Evolutionary conservation across 2,329 filamentous ascomycete genomes (phyloP), one percentile per base, ranked within the genome.

Genomic region (Pestalotiopsis sp.): DNA sequence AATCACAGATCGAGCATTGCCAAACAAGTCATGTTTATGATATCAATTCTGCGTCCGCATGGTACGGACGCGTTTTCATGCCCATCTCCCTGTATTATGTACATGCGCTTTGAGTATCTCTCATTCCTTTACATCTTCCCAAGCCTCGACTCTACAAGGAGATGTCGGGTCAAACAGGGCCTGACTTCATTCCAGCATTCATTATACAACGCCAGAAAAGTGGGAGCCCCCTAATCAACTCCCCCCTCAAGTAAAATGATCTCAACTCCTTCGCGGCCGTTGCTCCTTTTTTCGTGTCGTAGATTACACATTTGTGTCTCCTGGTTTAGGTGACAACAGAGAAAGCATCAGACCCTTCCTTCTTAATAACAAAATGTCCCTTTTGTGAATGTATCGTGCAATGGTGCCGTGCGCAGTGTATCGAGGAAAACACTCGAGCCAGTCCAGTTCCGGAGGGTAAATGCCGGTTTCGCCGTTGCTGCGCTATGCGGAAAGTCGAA

Each of bases 381-480:
- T 39, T 39, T 39, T 62, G 59, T 36, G 36, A 62, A 62, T 36
- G 36, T 36, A 62, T 62, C 59, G 59, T 62, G 59, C 59, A 62
- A 36, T 23, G 27, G 59, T 62, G 59, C 59, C 31, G 14, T 39
- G 36, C 27, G 25, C 59, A 36, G 59, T 20, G 27, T 36, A 62
- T 36, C 27, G 31, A 62, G n/a, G 20, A 45, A 49, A 64, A 64
- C 45, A 52, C 39, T 31, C 61, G 61, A 64, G 61, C 61, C 61
- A 64, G 20, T 52, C 61, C 61, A 38, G 38, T 31, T 36, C 61
- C 71, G 73, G 75, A n/a, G 14, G 70, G n/a, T 75, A 76, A 36
- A 77, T 62, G n/a, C 74, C 73, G 73, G 70, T 75, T 73, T 74
- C 73, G 69, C 74, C 72, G 67, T 74, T 76, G 72, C 70, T 70